Percentiles rank a stretch among this genome's conserved stretches.
Conservation (phyloP, 2,329 filamentous ascomycete species). For the Fusarium siculi region DNA sequence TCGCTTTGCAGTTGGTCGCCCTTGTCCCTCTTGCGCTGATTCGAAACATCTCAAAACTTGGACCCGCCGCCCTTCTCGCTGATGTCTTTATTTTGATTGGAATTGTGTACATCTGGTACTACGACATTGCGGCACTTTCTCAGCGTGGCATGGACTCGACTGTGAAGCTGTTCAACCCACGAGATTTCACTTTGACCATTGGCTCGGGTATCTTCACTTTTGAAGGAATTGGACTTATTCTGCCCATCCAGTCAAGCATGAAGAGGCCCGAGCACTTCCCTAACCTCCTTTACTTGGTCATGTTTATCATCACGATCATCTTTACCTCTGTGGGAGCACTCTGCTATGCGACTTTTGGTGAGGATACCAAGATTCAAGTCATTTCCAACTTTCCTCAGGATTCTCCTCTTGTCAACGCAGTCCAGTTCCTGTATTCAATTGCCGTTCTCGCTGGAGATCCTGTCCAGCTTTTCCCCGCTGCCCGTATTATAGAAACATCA, state of each 20-base stretch:
- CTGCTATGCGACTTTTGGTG: constrained; percentile 79
- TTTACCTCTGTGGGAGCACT: constrained; percentile 78
- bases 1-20: constrained; percentile 71
- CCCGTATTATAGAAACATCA: constrained; percentile 75
- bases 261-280: constrained; percentile 74
- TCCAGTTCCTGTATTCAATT: constrained; percentile 79
- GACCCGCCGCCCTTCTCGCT: constrained; percentile 73
- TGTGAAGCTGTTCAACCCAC: constrained; percentile 76
- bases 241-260: constrained; percentile 83
- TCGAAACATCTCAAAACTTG: constrained; percentile 79
- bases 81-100: constrained; percentile 79
- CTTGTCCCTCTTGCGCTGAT: constrained; percentile 76
- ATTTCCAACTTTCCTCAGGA: constrained; percentile 80
- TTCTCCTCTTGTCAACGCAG: constrained; percentile 77
- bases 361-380: constrained; percentile 75
- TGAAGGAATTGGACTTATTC: constrained; percentile 80
- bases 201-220: constrained; percentile 82
- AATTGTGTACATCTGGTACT: constrained; percentile 78
- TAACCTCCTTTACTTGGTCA: constrained; percentile 72
- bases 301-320: constrained; percentile 77
- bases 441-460: constrained; percentile 79
- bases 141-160: constrained; percentile 66
- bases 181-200: constrained; percentile 75
- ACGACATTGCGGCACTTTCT: constrained; percentile 69
- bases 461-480: constrained; percentile 79